Evolutionary conservation across 108 stramenopile species (phyloP).

Genomic region (Conticribra guillardii): DNA sequence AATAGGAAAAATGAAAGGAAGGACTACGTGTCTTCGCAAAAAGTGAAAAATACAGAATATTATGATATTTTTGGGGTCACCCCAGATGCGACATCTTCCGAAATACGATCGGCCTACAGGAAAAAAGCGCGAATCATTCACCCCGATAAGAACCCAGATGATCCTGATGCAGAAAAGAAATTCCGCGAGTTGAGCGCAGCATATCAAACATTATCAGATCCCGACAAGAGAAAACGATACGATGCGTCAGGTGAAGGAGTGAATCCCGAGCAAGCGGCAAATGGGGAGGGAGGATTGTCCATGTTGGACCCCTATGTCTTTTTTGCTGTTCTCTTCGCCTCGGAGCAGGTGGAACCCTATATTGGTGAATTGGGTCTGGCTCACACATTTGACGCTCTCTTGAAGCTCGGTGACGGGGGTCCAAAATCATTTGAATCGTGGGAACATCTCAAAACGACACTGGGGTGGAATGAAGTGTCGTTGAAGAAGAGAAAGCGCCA

Average conservation of each 20-base stretch:
- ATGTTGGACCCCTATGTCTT: constrained; percentile 42
- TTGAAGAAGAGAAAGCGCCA: constrained; percentile 46
- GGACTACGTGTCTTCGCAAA: constrained; percentile 7
- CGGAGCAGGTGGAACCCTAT: constrained; percentile 46
- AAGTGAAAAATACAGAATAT: constrained; percentile 43
- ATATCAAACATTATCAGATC: constrained; percentile 53
- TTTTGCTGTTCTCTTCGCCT: constrained; percentile 52
- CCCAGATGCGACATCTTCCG: constrained; percentile 38
- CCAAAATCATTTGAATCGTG: constrained; percentile 34
- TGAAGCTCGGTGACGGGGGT: constrained; percentile 21
- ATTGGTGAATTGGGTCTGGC: constrained; percentile 53
- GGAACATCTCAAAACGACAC: constrained; percentile 28
- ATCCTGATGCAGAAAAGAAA: constrained; percentile 32
- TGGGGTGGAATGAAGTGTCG: constrained; percentile 27
- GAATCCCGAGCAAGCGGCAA: constrained; percentile 19
- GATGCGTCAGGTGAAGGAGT: constrained; percentile 40
- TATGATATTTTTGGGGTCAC: constrained; percentile 48
- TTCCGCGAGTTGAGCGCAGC: constrained; percentile 55
- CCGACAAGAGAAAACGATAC: constrained; percentile 30
- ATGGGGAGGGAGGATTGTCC: constrained; percentile 14
- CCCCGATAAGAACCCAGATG: constrained; percentile 74
- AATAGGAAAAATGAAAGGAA: not conserved
- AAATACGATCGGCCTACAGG: constrained; percentile 69
- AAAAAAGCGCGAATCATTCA: constrained; percentile 61
- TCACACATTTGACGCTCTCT: constrained; percentile 36